Evolutionary conservation across 805 yeast species (phyloP).

Genomic region (Kodamaea hsintzibuensis): DNA sequence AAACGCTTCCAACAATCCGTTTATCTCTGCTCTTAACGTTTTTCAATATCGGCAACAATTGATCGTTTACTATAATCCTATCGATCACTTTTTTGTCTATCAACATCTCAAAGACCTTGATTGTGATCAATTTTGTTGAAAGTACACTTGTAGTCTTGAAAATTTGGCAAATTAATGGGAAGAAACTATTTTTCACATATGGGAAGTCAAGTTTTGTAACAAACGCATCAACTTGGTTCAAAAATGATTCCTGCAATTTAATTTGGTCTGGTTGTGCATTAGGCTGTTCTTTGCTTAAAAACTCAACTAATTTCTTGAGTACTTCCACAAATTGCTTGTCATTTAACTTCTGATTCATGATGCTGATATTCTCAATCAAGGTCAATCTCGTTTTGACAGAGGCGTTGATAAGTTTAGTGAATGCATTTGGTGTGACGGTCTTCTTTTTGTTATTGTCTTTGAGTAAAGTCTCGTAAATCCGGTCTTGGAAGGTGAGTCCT

Average conservation of each 20-base stretch:
- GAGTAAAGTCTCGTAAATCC: slow-evolving; percentile 51
- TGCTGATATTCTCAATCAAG: slow-evolving; percentile 45
- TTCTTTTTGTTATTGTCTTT: slow-evolving; percentile 27
- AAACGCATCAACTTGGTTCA: slow-evolving; percentile 43
- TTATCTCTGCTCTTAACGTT: slow-evolving; percentile 78
- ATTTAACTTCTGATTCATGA: slow-evolving; percentile 50
- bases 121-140: slow-evolving; percentile 70
- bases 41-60: slow-evolving; percentile 74
- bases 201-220: slow-evolving; percentile 60
- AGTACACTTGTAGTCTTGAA: slow-evolving; percentile 85
- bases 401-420: slow-evolving; percentile 28
- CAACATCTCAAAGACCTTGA: slow-evolving; percentile 58
- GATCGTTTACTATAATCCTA: slow-evolving; percentile 69
- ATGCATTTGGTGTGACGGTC: slow-evolving; percentile 15
- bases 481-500: slow-evolving; percentile 74
- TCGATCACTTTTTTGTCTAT: slow-evolving; percentile 66
- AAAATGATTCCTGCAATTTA: slow-evolving; percentile 52
- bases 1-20: slow-evolving; percentile 53
- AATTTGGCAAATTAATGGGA: slow-evolving; percentile 68
- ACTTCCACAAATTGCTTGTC: slow-evolving; percentile 52
- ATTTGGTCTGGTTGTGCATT: slow-evolving; percentile 29
- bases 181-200: slow-evolving; percentile 69
- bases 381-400: slow-evolving; percentile 35
- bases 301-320: slow-evolving; percentile 46
- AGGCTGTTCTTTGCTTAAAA: slow-evolving; percentile 26